phyloP scores from a whole-genome alignment of 768 basidiomycete genomes.

The Tulasnella sp. region DNA sequence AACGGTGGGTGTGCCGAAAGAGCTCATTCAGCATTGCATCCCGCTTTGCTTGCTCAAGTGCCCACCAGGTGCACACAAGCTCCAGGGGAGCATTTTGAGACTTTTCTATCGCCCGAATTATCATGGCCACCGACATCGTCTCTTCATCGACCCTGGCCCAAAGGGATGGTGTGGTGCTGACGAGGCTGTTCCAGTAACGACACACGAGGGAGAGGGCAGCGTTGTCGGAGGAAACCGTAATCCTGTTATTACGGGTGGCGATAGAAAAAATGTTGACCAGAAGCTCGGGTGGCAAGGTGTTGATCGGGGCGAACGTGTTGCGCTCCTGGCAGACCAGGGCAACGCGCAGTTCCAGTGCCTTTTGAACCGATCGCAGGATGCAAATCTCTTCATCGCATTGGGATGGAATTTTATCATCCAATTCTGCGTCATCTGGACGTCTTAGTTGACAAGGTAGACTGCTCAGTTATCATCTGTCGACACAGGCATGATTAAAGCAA shows the following conservation, averaged over 20 bases:
- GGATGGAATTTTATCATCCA: background rate
- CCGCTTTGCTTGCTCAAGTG: background rate
- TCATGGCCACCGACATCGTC: background rate
- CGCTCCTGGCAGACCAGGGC: background rate
- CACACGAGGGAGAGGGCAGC: background rate
- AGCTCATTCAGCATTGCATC: too few species aligned
- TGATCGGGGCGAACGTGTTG: background rate
- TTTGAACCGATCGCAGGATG: background rate
- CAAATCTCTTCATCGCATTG: background rate
- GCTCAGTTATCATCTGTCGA: too few species aligned
- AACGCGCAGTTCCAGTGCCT: background rate
- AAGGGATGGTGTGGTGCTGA: background rate
- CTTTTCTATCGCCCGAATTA: background rate
- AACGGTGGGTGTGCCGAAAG: too few species aligned
- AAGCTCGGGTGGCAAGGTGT: background rate
- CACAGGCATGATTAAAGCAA: too few species aligned
- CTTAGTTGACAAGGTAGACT: background rate
- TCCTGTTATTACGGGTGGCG: background rate
- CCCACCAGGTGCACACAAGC: background rate
- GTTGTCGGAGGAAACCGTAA: background rate
- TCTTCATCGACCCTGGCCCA: background rate
- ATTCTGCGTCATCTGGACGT: background rate
- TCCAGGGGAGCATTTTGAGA: background rate
- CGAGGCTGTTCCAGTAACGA: background rate
- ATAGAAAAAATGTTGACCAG: background rate